phyloP scores from a whole-genome alignment of 2,329 filamentous ascomycete species.

The Cladophialophora carrionii region DNA sequence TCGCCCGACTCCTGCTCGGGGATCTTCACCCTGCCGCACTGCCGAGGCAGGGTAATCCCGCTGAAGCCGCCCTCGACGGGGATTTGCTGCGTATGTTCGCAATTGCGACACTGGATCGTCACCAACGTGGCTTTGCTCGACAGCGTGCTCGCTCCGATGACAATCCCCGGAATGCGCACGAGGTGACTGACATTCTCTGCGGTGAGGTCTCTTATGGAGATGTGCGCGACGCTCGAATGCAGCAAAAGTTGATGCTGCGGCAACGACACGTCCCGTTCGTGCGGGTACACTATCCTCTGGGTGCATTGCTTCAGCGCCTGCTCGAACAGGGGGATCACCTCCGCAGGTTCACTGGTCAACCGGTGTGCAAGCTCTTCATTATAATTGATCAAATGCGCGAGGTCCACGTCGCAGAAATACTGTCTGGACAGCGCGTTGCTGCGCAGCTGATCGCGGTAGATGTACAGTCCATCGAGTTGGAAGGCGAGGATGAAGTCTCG shows the following conservation, averaged over 20 bases:
- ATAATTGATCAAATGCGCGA: constrained; percentile 92
- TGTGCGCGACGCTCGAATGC: constrained; percentile 86
- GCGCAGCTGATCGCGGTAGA: constrained; percentile 95
- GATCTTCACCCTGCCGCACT: constrained; percentile 66
- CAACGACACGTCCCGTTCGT: constrained; percentile 66
- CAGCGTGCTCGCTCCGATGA: constrained; percentile 94
- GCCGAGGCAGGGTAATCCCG: constrained; percentile 79
- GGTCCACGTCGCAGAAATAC: constrained; percentile 94
- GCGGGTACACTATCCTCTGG: constrained; percentile 88
- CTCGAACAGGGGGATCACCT: constrained; percentile 94
- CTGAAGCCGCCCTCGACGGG: constrained; percentile 82
- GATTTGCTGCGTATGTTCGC: constrained; percentile 71
- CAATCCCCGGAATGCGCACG: constrained; percentile 95
- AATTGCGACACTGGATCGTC: constrained; percentile 85
- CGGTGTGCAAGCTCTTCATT: constrained; percentile 93
- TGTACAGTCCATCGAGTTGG: constrained; percentile 88
- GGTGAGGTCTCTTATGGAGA: constrained; percentile 91
- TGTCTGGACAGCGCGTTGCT: constrained; percentile 94
- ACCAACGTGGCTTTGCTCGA: constrained; percentile 92
- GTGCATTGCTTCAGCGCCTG: constrained; percentile 86
- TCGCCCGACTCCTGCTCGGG: constrained; percentile 66
- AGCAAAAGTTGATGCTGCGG: constrained; percentile 94
- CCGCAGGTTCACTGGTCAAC: constrained; percentile 83
- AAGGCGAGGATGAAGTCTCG: constrained; percentile 93
- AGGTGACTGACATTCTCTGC: constrained; percentile 90